Evolutionary conservation across 225 moss, liverwort and hornwort species (phyloP).

Genomic region (Pseudisothecium myosuroides): DNA sequence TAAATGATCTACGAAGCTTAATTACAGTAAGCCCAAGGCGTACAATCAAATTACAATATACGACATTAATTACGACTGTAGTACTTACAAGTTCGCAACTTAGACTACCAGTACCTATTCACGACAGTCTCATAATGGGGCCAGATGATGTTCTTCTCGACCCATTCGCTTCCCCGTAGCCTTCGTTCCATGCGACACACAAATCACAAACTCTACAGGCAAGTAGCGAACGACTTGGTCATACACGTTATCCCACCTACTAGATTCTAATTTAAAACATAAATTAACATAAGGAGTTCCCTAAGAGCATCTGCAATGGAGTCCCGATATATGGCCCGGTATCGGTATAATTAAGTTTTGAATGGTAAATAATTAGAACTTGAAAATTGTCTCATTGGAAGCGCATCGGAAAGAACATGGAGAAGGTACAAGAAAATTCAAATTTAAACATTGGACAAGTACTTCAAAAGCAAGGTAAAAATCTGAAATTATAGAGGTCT

Average conservation of each 20-base stretch:
- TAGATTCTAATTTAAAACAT: neutral
- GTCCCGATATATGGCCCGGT: too few relatives aligned
- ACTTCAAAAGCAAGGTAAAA: too few relatives aligned
- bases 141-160: too few relatives aligned
- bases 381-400: too few relatives aligned
- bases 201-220: neutral
- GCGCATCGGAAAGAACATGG: too few relatives aligned
- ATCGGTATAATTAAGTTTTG: too few relatives aligned
- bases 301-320: too few relatives aligned
- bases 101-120: neutral
- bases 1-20: neutral
- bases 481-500: too few relatives aligned
- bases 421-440: too few relatives aligned
- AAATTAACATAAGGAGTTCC: neutral
- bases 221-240: neutral
- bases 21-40: neutral
- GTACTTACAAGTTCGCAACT: neutral
- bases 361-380: too few relatives aligned
- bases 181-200: neutral
- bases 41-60: neutral
- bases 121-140: neutral
- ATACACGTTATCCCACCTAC: neutral
- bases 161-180: neutral
- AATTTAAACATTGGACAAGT: too few relatives aligned
- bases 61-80: neutral